Evolutionary conservation across 768 basidiomycete genomes (phyloP), one percentile per base, ranked within the genome.

Genomic region (Suillus hirtellus): DNA sequence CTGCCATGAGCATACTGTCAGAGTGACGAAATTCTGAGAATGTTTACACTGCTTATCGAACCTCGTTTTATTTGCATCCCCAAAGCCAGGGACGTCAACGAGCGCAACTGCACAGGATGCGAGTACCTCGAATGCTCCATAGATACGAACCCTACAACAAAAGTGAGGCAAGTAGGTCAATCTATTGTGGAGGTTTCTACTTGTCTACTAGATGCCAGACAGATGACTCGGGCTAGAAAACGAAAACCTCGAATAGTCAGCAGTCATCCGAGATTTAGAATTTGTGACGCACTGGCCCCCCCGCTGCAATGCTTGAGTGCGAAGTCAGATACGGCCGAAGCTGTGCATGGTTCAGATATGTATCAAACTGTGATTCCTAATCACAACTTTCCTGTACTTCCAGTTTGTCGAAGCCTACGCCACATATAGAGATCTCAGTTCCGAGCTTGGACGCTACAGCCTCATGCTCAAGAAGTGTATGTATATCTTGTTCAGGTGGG

Each of bases 11-110:
- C 24, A 31, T 17, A 12, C 10, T 34, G 52, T 53, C 11, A 53
- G 52, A 19, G 52, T 12, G 31, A 53, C 10, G 1, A 53, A 37
- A 31, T 52, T 17, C 9, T 9, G 50, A 10, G 14, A 17, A n/a
- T 31, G 9, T 34, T 52, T 10, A 34, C 17, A 34, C 10, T 11
- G 31, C 19, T 34, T 1, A 34, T 11, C 52, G 5, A 19, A 53
- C 52, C 52, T 53, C 6, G 50, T 53, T 53, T 53, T 53, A 34
- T 53, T 34, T 17, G 52, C 52, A 53, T 53, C 52, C 19, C 52
- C 52, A 34, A 19, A 53, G 9, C 31, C 52, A n/a, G 52, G 52
- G 3, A 53, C 10, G 9, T 53, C 52, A 2, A 53, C 52, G 2
- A 53, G 31, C 4, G 52, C 2, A 6, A 53, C 17, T 12, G 52